Evolutionary conservation across 2,329 filamentous ascomycete species (phyloP).

Genomic region (Fusarium buxicola): DNA sequence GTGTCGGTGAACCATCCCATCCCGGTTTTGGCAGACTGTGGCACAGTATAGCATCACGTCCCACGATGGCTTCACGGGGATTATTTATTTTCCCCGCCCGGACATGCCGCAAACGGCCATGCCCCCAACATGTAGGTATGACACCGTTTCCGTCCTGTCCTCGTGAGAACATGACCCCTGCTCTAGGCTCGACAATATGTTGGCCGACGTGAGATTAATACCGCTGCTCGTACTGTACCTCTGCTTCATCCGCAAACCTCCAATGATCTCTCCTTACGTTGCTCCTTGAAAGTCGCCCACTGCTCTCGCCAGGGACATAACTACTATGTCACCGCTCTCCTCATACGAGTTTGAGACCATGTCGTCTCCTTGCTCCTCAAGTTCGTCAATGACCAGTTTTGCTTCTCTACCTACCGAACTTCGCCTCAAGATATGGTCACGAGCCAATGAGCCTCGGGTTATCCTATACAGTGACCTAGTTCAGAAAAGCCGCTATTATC

Average conservation of each 20-base stretch:
- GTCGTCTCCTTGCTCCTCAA: slow-evolving; percentile 12
- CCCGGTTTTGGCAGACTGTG: slow-evolving; percentile 43
- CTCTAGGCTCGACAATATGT: slow-evolving; percentile 36
- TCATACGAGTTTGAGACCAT: slow-evolving; percentile 15
- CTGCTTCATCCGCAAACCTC: slow-evolving; percentile 28
- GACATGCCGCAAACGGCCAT: slow-evolving; percentile 46
- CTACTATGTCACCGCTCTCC: slow-evolving; percentile 15
- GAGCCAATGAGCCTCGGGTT: slow-evolving; percentile 52
- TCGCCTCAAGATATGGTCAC: slow-evolving; percentile 54
- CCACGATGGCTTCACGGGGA: slow-evolving; percentile 47
- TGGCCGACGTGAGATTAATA: slow-evolving; percentile 43
- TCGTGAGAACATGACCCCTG: slow-evolving; percentile 45
- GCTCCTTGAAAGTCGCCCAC: slow-evolving; percentile 14
- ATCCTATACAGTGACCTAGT: slow-evolving; percentile 52
- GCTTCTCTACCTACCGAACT: slow-evolving; percentile 51
- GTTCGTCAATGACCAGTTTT: slow-evolving; percentile 41
- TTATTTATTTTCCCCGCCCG: slow-evolving; percentile 43
- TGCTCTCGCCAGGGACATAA: slow-evolving; percentile 17
- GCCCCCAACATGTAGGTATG: slow-evolving; percentile 45
- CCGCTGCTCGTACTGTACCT: slow-evolving; percentile 35
- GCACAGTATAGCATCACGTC: slow-evolving; percentile 45
- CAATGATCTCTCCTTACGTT: slow-evolving; percentile 28
- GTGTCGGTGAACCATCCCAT: slow-evolving; percentile 47
- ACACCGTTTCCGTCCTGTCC: slow-evolving; percentile 46
- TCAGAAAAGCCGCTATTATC: slow-evolving; percentile 47